Evolutionary conservation across 441 rosid genomes (phyloP), one percentile per base, ranked within the genome.

Genomic region (Gossypium schwendimanii): DNA sequence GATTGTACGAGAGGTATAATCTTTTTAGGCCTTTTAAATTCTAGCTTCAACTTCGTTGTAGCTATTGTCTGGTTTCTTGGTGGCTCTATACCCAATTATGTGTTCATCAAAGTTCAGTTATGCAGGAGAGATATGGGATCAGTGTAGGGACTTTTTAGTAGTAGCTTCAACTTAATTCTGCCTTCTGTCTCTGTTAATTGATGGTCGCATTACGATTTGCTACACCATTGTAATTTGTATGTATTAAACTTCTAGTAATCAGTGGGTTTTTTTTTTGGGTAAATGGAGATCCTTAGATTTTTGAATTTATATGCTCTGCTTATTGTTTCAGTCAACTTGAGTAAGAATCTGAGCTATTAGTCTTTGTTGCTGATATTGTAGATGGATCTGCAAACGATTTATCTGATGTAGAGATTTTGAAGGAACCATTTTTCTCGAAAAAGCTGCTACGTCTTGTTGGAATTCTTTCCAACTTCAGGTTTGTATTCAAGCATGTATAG

Each of bases 381-480:
- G 96, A 75, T 85, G 84, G 77, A 67, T 58, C 74, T 76, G 74
- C 87, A 71, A 75, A 81, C 75, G 82, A 85, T 76, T 33, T 88
- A 74, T 81, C 92, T 77, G 53, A 75, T 69, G 33, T 77, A 62
- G 91, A 84, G 76, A 85, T 81, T 69, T 77, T 92, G 71, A 82
- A 78, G 83, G 93, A 92, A 81, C 99, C 99, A 64, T 85, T 86
- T 80, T 95, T 92, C 86, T 92, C 99, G 49, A 78, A 68, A 76
- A 95, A 95, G 90, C 86, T 95, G 65, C 73, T 86, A 70, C 81
- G 92, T 74, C 88, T 95, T 63, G 83, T 91, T 80, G 85, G 78
- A 78, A 84, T 95, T 80, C 99, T 95, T 73, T 87, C 90, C 28
- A 77, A 82, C 80, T 89, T 88, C 96, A 92, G 97, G 99, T 94